Conservation (phyloP, 805 yeast species). For the Monosporozyma aquatica region DNA sequence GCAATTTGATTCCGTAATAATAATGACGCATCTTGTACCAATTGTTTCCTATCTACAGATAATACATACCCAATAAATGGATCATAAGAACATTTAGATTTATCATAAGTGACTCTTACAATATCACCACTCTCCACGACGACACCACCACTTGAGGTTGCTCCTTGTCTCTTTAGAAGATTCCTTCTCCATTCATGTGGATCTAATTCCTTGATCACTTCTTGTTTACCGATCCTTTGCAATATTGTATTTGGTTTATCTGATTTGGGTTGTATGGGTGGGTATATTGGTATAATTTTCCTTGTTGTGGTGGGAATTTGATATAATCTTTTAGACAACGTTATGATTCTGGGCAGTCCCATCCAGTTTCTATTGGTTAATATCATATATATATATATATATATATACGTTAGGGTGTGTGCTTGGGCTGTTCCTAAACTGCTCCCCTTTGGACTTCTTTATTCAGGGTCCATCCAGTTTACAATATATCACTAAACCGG, state of each 20-base stretch:
- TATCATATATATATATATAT: no score
- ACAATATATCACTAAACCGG: no score
- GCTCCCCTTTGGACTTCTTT: no score
- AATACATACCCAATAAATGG: slow-evolving; percentile 71
- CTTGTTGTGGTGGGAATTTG: slow-evolving; percentile 15
- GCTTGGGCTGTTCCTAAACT: no score
- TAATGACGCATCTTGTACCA: slow-evolving; percentile 55
- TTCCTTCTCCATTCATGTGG: slow-evolving; percentile 59
- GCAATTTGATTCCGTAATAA: slow-evolving; percentile 73
- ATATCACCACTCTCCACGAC: slow-evolving; percentile 85
- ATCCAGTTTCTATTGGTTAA: no score
- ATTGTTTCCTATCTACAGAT: slow-evolving; percentile 61
- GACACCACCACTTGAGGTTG: slow-evolving; percentile 46
- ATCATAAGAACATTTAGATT: slow-evolving; percentile 44
- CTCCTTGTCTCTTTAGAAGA: slow-evolving; percentile 38
- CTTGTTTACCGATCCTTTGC: slow-evolving; percentile 22
- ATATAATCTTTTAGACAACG: slow-evolving; percentile 7
- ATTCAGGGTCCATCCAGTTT: no score
- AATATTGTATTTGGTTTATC: slow-evolving; percentile 2
- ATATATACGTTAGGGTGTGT: no score
- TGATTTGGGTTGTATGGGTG: slow-evolving; percentile 16
- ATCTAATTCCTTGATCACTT: slow-evolving; percentile 54
- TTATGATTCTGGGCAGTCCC: no score
- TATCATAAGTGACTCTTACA: slow-evolving; percentile 61
- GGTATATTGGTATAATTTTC: slow-evolving; percentile 27